Base-by-base conservation (phyloP, 345 rosid species). In the Iberis pinnata region DNA sequence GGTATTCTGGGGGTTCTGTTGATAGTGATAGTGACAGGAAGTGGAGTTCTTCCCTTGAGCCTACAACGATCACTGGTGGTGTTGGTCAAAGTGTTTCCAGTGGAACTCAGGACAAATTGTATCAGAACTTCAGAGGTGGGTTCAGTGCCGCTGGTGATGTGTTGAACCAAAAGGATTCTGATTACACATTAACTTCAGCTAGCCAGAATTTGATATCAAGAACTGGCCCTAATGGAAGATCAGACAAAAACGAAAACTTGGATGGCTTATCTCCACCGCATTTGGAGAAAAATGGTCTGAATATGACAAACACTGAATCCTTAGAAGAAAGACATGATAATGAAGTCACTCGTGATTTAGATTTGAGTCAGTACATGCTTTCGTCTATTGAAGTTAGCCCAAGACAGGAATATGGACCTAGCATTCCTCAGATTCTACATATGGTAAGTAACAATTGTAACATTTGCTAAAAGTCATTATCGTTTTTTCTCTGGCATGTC, bases 391-490 rank as follows among this genome's bases (percentile, higher is more conserved):
- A 78, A 78, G 72, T 72, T 45, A 77, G 64, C 72, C 58, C 82
- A 24, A 60, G 62, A 49, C 56, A 70, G 27, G 94, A 85, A 51
- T 57, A 78, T 43, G 88, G 82, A 24, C 90, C 97, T 68, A 88
- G 98, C 80, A 83, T 92, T 70, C 95, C 97, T 52, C 96, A 92
- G 78, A 78, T 88, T 78, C 87, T 92, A 72, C 90, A 92, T 72
- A 71, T 78, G 90, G 98, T 92, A 50, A 77, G 53, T 67, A 39
- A 40, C 7, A 0, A 7, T 53, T 26, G 31, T 46, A 32, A 19
- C 82, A 54, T 75, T 9, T 56, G 39, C 55, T 46, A 33, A 24
- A 39, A 12, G 17, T 31, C 16, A 12, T 14, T 7, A 22, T 14
- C 46, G 20, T 54, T 46, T 18, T 50, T 11, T 59, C 41, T 58